Evolutionary conservation across 2,329 filamentous ascomycete genomes (phyloP).

Genomic region (Epichloe elymi): DNA sequence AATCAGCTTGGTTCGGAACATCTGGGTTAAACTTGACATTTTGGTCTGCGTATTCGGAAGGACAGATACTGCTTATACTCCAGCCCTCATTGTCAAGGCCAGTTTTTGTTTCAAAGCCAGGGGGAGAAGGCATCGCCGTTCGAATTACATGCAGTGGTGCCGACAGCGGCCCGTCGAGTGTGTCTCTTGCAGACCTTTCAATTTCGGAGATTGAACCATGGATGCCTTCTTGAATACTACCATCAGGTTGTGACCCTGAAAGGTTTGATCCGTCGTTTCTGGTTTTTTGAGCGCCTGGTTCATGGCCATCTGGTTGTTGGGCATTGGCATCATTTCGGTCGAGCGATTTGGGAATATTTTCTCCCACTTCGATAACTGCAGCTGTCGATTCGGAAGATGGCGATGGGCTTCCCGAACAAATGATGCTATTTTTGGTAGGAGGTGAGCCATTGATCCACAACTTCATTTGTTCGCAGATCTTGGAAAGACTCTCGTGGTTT

Average conservation of each 20-base stretch:
- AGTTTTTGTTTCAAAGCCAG: not conserved
- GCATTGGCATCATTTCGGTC: not conserved
- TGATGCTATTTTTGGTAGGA: not conserved
- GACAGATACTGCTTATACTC: not conserved
- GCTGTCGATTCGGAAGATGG: not conserved
- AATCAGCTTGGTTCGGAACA: not conserved
- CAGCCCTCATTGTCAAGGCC: not conserved
- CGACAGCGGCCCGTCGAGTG: not conserved
- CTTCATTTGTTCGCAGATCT: slow-evolving; percentile 4
- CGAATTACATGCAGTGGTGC: slow-evolving; percentile 1
- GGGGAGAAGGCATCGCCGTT: not conserved
- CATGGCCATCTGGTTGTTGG: not conserved
- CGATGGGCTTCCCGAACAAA: not conserved
- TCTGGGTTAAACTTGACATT: not conserved
- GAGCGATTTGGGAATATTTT: not conserved
- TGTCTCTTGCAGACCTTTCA: not conserved
- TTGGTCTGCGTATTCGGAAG: not conserved
- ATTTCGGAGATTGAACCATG: not conserved
- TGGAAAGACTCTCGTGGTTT: not conserved
- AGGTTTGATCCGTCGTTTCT: too few relatives aligned
- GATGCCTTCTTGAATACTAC: not conserved
- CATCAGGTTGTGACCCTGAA: not conserved
- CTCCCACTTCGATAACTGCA: not conserved
- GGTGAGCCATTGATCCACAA: not conserved
- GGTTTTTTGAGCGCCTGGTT: not conserved